Conservation (phyloP, 1,139 yeast genomes). For the Zhuliangozyma parablackwelliae region DNA sequence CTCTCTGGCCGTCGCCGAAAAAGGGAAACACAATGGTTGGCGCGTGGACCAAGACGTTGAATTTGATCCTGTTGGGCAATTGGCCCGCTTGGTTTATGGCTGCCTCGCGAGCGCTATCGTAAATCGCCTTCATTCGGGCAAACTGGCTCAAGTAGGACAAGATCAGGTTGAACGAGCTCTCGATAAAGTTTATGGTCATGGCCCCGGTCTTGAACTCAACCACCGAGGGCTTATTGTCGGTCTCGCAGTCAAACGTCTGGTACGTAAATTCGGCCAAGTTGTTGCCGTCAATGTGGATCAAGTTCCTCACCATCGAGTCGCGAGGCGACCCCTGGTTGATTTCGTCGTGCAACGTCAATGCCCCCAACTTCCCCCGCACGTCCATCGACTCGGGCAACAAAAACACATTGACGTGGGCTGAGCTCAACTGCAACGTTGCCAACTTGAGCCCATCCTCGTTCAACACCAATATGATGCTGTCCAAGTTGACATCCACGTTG, state of each 20-base stretch:
- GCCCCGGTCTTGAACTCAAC: slow-evolving; percentile 73
- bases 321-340: slow-evolving; percentile 58
- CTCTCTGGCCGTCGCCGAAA: slow-evolving; percentile 32
- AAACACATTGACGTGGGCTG: slow-evolving; percentile 64
- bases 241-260: slow-evolving; percentile 68
- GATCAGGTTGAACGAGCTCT: slow-evolving; percentile 70
- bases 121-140: slow-evolving; percentile 79
- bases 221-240: slow-evolving; percentile 42
- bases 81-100: slow-evolving; percentile 67
- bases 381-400: slow-evolving; percentile 77
- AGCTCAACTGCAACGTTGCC: slow-evolving; percentile 73
- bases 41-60: slow-evolving; percentile 70
- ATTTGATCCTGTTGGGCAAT: slow-evolving; percentile 60
- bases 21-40: slow-evolving; percentile 83
- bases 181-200: slow-evolving; percentile 69
- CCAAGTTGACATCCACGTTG: slow-evolving; percentile 63
- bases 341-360: slow-evolving; percentile 74
- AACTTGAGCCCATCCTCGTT: slow-evolving; percentile 81
- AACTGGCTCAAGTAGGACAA: slow-evolving; percentile 68
- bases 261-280: slow-evolving; percentile 80
- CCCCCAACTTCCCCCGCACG: slow-evolving; percentile 73
- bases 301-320: slow-evolving; percentile 57
- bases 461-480: slow-evolving; percentile 68
- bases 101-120: slow-evolving; percentile 83
- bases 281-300: slow-evolving; percentile 77